Conservation (phyloP, 2,329 filamentous ascomycete species). For the Cladosporium halotolerans region DNA sequence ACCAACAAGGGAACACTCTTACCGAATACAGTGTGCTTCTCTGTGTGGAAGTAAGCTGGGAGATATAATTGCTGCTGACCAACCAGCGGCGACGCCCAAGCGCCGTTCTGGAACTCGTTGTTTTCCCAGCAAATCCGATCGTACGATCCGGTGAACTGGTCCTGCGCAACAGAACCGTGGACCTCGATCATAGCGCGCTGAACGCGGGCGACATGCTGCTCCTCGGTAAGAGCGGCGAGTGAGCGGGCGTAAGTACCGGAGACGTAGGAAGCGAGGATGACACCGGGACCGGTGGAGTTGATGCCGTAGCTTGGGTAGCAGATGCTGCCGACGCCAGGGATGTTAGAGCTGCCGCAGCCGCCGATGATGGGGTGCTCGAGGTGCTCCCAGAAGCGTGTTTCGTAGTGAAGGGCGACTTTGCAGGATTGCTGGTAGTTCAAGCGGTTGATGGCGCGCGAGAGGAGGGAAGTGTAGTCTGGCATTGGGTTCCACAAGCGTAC, state of each 20-base stretch:
- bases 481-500: conserved; percentile 55
- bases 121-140: conserved; percentile 60
- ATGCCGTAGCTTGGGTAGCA: conserved; percentile 64
- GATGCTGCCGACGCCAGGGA: conserved; percentile 54
- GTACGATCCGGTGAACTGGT: conserved; percentile 60
- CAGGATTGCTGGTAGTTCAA: conserved; percentile 48
- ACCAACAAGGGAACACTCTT: not conserved
- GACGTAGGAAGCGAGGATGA: conserved; percentile 56
- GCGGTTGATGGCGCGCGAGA: conserved; percentile 42
- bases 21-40: conserved; percentile 60
- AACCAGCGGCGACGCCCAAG: conserved; percentile 52
- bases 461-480: conserved; percentile 46
- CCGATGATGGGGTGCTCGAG: conserved; percentile 54
- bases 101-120: conserved; percentile 55
- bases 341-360: conserved; percentile 56
- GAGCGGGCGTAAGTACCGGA: conserved; percentile 41
- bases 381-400: conserved; percentile 57
- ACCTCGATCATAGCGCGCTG: conserved; percentile 62
- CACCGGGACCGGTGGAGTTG: conserved; percentile 57
- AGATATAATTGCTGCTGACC: conserved; percentile 65
- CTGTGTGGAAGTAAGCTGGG: conserved; percentile 66
- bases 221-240: conserved; percentile 46
- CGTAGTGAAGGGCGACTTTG: conserved; percentile 61
- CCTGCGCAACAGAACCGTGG: conserved; percentile 54
- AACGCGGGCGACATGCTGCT: conserved; percentile 57